Percentiles rank a stretch among this genome's conserved stretches.
These are phyloP conservation scores for Saccharomycopsis capsularis DNA, from an alignment of 805 yeast species.

Conservation along the genomic window DNA sequence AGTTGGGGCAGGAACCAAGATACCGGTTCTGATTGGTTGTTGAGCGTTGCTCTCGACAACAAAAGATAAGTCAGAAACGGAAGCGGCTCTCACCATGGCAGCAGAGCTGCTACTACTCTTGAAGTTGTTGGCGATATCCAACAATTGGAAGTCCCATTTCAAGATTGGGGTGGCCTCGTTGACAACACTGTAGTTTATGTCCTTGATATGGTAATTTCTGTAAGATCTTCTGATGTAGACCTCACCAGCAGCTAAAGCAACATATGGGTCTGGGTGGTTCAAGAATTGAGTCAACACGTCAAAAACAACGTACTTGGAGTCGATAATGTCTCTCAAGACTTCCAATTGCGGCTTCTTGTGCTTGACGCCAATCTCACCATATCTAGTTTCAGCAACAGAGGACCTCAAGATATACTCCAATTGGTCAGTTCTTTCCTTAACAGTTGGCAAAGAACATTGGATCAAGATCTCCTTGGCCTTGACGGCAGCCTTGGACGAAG, in stretches of 20 bases:
- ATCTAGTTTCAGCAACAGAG: constrained; percentile 81
- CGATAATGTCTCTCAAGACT: constrained; percentile 83
- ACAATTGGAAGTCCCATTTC: constrained; percentile 83
- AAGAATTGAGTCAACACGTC: constrained; percentile 93
- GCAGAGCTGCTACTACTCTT: constrained; percentile 34
- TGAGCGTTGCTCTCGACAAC: constrained; percentile 63
- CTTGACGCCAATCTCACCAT: constrained; percentile 73
- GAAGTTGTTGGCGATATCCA: constrained; percentile 56
- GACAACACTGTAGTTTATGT: constrained; percentile 47
- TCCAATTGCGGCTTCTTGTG: constrained; percentile 79
- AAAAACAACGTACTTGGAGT: constrained; percentile 91
- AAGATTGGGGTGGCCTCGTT: constrained; percentile 48
- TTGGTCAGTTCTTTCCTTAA: constrained; percentile 94
- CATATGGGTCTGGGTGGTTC: constrained; percentile 75
- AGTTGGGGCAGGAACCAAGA: constrained; percentile 71
- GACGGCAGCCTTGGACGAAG: constrained; percentile 87
- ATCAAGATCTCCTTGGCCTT: constrained; percentile 95
- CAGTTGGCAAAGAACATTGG: constrained; percentile 94
- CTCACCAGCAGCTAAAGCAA: constrained; percentile 93
- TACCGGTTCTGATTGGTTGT: constrained; percentile 75
- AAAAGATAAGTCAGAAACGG: constrained; percentile 87
- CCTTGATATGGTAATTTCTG: constrained; percentile 87
- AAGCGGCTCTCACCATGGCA: constrained; percentile 73
- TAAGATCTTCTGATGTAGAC: constrained; percentile 95
- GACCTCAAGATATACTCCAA: constrained; percentile 91